Evolutionary conservation across 805 yeast species (phyloP), one percentile per base, ranked within the genome.

Genomic region (Barnettozyma wickerhamii): DNA sequence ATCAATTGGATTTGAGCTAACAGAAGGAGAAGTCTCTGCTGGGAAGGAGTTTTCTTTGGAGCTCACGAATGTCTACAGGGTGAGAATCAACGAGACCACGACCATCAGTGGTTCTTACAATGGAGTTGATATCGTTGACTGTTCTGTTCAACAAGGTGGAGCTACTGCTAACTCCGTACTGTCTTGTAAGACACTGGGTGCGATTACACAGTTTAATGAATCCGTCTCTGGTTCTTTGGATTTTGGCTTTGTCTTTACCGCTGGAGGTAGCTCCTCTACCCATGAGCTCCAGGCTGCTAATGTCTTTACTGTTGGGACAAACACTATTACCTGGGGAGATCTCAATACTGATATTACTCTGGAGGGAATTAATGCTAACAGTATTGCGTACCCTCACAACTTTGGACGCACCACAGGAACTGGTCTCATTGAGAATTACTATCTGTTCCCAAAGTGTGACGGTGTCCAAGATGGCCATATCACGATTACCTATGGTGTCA

Each of bases 1-100:
- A n/a, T 38, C 53, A 1, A 50, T 66, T 17, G 57, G 52, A n/a
- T 65, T 56, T 39, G 31, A 35, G 9, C 45, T 62, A 15, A 33
- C 46, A 3, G 23, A 43, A 13, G 63, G 56, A 19, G n/a, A n/a
- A n/a, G 59, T 57, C 14, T 40, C 45, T 17, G 29, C 35, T 13
- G 51, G 46, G 10, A 23, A 32, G 17, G 26, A 26, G 3, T 64
- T 62, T 41, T 31, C 50, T 4, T 23, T 64, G 7, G 33, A 37
- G 4, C 41, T 66, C 48, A 60, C 63, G 6, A 41, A 56, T 38
- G 59, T 65, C 19, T 64, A 62, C 45, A 58, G 65, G 33, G 43
- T 64, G 26, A 58, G 61, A 35, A 62, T 64, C 33, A 47, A 48
- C 20, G 55, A 49, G n/a, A 47, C 43, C 30, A 42, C 42, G 13